Percentiles rank a stretch among this genome's conserved stretches.
These are phyloP conservation scores for Cystobasidiopsis lactophilus DNA, from an alignment of 768 basidiomycete species.

Conservation along the genomic window DNA sequence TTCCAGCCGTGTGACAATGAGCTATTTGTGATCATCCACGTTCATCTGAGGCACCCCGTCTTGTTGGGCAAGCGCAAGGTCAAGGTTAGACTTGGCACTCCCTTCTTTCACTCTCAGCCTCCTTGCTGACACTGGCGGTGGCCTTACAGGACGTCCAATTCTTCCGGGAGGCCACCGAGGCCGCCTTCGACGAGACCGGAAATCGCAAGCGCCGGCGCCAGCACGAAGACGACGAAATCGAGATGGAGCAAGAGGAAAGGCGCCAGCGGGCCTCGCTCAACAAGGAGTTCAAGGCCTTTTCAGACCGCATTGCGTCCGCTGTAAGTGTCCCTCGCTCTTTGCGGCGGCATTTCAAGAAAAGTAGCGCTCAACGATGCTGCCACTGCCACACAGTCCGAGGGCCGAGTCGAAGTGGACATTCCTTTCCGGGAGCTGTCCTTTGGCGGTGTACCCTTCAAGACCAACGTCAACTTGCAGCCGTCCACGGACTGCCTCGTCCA, in stretches of 20 bases:
- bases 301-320: constrained; percentile 75
- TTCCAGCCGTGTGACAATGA: constrained; percentile 98
- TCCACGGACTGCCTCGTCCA: constrained; percentile 93
- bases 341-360: neutral
- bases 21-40: constrained; percentile 74
- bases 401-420: constrained; percentile 75
- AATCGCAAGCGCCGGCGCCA: constrained; percentile 91
- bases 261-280: constrained; percentile 71
- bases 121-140: no score
- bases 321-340: constrained; percentile 36
- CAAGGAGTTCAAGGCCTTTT: constrained; percentile 81
- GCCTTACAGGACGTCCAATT: constrained; percentile 97
- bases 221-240: constrained; percentile 86
- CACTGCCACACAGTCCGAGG: constrained; percentile 39
- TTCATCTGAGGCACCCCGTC: constrained; percentile 83
- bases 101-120: no score
- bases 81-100: no score
- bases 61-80: constrained; percentile 99
- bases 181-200: constrained; percentile 97
- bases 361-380: constrained; percentile 1
- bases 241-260: constrained; percentile 92
- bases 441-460: constrained; percentile 82
- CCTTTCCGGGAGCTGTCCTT: constrained; percentile 95
- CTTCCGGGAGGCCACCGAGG: constrained; percentile 89
- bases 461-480: constrained; percentile 80